Conservation (phyloP, 2,329 filamentous ascomycete species). For the Pseudopithomyces chartarum region DNA sequence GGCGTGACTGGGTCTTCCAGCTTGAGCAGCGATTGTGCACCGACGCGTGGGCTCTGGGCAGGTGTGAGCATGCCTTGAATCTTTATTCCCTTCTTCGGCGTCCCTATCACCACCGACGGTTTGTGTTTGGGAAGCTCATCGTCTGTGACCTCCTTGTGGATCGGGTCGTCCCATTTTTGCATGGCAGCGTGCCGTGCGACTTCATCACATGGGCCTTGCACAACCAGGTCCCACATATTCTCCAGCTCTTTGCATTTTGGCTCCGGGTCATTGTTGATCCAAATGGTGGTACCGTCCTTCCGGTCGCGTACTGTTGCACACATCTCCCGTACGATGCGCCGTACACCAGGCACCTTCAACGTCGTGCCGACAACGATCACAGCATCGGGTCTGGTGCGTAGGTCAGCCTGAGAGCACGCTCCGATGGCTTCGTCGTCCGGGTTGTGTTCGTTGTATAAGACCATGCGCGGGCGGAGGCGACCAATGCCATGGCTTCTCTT, state of each 20-base stretch:
- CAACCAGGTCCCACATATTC: slow-evolving; percentile 90
- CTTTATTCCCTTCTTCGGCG: slow-evolving; percentile 39
- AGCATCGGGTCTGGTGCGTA: slow-evolving; percentile 85
- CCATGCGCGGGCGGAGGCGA: slow-evolving; percentile 86
- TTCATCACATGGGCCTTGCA: slow-evolving; percentile 85
- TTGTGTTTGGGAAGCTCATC: slow-evolving; percentile 39
- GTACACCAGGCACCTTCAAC: slow-evolving; percentile 91
- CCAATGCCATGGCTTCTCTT: slow-evolving; percentile 95
- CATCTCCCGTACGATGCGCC: slow-evolving; percentile 87
- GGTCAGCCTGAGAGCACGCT: slow-evolving; percentile 82
- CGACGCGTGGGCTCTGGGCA: slow-evolving; percentile 40
- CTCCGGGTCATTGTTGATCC: slow-evolving; percentile 90
- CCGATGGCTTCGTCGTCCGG: slow-evolving; percentile 97
- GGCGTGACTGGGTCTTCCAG: slow-evolving; percentile 34
- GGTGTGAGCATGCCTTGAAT: slow-evolving; percentile 42
- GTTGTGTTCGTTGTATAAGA: slow-evolving; percentile 96
- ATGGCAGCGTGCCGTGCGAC: slow-evolving; percentile 75
- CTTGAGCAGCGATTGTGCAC: slow-evolving; percentile 26
- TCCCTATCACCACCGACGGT: slow-evolving; percentile 39
- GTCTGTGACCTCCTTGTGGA: slow-evolving; percentile 41
- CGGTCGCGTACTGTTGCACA: slow-evolving; percentile 83
- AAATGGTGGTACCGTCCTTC: slow-evolving; percentile 84
- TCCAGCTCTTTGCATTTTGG: slow-evolving; percentile 84
- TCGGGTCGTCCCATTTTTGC: slow-evolving; percentile 61
- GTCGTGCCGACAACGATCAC: slow-evolving; percentile 95